Base-by-base conservation (phyloP, 2,329 filamentous ascomycete species). In the Thermochaetoides dissita region DNA sequence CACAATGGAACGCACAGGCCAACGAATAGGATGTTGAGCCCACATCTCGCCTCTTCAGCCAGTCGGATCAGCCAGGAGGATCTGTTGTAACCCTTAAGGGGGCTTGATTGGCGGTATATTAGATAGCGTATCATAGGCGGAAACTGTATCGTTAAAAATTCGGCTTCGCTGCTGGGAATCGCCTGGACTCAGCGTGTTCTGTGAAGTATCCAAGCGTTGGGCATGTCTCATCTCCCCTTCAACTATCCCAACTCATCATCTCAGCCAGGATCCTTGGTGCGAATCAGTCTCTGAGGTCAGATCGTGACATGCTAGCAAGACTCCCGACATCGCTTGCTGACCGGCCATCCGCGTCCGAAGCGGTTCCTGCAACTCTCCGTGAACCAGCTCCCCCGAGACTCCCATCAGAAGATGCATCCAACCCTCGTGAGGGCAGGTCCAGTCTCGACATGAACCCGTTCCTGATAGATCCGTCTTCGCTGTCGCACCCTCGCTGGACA, bases 391-490 rank as follows among this genome's bases (percentile, higher is more conserved):
- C 42, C 8, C 47, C 30, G 10, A 45, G 36, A 30, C 41, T 44
- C 9, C 45, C 43, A 10, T 37, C 40, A 34, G 46, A 41, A 12
- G 46, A 45, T 5, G 44, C 48, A 36, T 50, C 49, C 28, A 42
- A 34, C 3, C 47, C 46, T 6, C 50, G 44, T n/a, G 51, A 50
- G 1, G 57, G 57, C 7, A 59, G 53, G 10, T 54, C 50, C 6
- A 59, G 52, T 39, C 51, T 53, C 10, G 51, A 35, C 28, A 48
- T 46, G n/a, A n/a, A 35, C 5, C 50, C 53, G 8, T 51, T 46
- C 7, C 43, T 58, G 11, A 53, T 59, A 5, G 62, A 57, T 24
- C 59, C 59, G 6, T 60, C 60, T 31, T 58, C 36, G 52, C 52
- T 34, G 51, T 52, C 38, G 50, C 51, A 24, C 51, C 49, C 57